Evolutionary conservation across 495 filamentous ascomycete genomes (phyloP).

Genomic region (Alectoria sarmentosa): DNA sequence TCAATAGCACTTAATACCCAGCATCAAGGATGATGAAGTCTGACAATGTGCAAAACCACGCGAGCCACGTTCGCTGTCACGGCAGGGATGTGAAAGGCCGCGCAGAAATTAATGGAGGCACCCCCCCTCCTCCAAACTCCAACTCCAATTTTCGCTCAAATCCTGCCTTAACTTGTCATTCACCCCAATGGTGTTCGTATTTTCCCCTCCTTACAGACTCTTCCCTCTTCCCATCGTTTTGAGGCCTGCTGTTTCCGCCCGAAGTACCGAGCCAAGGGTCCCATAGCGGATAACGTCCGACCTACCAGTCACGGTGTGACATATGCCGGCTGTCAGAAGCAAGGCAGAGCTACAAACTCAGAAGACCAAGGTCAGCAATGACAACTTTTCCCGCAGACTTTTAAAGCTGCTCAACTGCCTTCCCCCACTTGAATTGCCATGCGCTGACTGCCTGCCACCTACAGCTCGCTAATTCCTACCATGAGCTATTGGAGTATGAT

Average conservation of each 20-base stretch:
- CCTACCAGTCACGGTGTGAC: conserved; percentile 12
- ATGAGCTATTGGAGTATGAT: conserved; percentile 87
- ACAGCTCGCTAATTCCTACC: conserved; percentile 93
- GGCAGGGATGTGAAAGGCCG: neutral
- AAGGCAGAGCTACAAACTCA: conserved; percentile 87
- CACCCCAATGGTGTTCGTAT: conserved; percentile 13
- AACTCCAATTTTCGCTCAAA: conserved; percentile 13
- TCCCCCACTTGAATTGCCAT: too few species aligned
- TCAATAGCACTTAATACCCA: neutral
- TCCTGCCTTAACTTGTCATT: conserved; percentile 1
- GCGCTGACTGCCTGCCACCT: conserved; percentile 16
- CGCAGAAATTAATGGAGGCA: neutral
- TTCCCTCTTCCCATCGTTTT: conserved; percentile 8
- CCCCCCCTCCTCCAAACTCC: neutral
- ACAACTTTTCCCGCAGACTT: neutral
- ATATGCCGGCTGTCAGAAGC: conserved; percentile 55
- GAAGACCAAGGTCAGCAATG: conserved; percentile 73
- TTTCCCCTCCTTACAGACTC: neutral
- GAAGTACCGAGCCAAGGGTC: conserved; percentile 3
- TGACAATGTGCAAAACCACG: neutral
- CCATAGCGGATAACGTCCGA: conserved; percentile 17
- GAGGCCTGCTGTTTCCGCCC: conserved; percentile 5
- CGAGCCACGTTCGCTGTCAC: neutral
- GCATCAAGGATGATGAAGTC: neutral
- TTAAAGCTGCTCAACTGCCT: conserved; percentile 13